Evolutionary conservation across 148 eudicot genomes (phyloP), one percentile per base, ranked within the genome.

Genomic region (Silene conica): DNA sequence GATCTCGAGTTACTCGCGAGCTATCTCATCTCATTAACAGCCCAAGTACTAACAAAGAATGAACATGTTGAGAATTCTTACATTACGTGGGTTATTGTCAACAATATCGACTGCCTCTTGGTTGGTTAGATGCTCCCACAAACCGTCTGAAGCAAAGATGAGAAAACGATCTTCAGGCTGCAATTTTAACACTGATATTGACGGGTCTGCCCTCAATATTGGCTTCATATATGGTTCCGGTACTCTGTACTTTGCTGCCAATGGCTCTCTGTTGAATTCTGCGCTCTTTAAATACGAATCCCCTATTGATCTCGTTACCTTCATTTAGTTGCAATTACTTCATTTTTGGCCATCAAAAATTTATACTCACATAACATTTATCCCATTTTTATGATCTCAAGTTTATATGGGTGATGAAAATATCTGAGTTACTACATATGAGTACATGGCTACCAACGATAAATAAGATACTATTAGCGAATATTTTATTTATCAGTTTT

Each of bases 61-160:
- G 14, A 11, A 21, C 12, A 77, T 50, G 15, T 13, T 5, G 34
- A 4, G 58, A 83, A 67, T 43, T 43, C 96, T 89, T 89, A 93
- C 98, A 61, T 71, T 78, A 0, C 90, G 85, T 0, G 90, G 88
- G 72, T 48, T 72, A 69, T 66, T 83, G 74, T 75, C 7, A 71
- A 93, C 96, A 41, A 90, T 87, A 55, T 89, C 83, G 15, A 89
- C 92, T 5, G 88, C 98, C 80, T 93, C 92, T 73, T 89, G 92
- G 82, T 89, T 93, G 82, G 81, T 89, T 38, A 93, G 90, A 67
- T 90, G 96, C 81, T 93, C 98, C 96, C 96, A 93, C 66, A 93
- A 82, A 73, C 98, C 98, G 78, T 93, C 98, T 0, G 98, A 93
- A 38, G 92, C 98, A 75, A 90, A 90, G 59, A 93, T 85, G 63